Percentiles rank a stretch among this genome's conserved stretches.
Evolutionary conservation across 805 yeast genomes (phyloP).

Genomic region (Metschnikowia cubensis): DNA sequence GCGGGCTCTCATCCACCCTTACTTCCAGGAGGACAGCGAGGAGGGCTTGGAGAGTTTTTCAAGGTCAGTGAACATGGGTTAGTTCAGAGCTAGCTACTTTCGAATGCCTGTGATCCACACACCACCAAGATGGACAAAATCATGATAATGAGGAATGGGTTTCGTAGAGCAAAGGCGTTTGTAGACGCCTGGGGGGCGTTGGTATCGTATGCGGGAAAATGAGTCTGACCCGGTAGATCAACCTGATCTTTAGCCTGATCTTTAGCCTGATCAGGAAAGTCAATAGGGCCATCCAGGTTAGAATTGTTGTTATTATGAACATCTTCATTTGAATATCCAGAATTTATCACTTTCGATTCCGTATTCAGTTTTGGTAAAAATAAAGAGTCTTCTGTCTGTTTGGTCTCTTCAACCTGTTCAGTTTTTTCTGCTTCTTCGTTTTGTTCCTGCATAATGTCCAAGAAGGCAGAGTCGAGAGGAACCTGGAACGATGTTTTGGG

Average conservation of each 20-base stretch:
- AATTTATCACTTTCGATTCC: too few relatives aligned
- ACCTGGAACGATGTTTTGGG: not conserved
- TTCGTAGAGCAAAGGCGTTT: not conserved
- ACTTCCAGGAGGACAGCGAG: constrained; percentile 56
- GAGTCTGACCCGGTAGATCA: too few relatives aligned
- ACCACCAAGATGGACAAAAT: constrained; percentile 2
- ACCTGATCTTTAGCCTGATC: too few relatives aligned
- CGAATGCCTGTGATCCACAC: not conserved
- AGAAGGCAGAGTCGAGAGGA: constrained; percentile 1
- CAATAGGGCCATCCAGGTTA: too few relatives aligned
- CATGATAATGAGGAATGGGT: not conserved
- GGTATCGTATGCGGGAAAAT: too few relatives aligned
- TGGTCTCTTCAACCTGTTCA: too few relatives aligned
- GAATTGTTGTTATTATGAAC: too few relatives aligned
- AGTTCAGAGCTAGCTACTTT: not conserved
- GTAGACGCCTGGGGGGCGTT: not conserved
- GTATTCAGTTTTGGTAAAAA: too few relatives aligned
- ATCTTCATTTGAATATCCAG: too few relatives aligned
- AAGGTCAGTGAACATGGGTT: constrained; percentile 41
- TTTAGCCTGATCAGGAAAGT: too few relatives aligned
- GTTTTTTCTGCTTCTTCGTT: too few relatives aligned
- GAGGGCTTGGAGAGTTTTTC: constrained; percentile 30
- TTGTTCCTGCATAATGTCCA: not conserved
- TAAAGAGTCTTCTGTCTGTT: too few relatives aligned
- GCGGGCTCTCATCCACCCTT: constrained; percentile 86